These are phyloP conservation scores for Sporothrix curviconia DNA, from an alignment of 2,329 filamentous ascomycete genomes.

Conservation along the genomic window DNA sequence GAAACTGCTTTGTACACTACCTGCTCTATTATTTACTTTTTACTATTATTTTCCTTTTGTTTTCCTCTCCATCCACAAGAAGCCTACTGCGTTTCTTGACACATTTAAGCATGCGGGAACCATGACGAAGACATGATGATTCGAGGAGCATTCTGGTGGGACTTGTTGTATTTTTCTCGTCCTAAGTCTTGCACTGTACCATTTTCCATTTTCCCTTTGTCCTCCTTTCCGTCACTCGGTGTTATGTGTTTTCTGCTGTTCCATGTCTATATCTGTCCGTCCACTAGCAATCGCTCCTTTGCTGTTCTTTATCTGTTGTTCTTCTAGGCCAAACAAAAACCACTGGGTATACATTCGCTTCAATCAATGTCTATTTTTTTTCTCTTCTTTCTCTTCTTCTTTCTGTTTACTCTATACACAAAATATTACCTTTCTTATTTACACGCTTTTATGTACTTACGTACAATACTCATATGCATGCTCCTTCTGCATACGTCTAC, in stretches of 20 bases:
- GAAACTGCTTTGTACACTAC: neutral
- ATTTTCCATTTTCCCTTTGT: neutral
- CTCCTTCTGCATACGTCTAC: too few species aligned
- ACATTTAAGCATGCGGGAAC: constrained; percentile 11
- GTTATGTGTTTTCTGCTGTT: neutral
- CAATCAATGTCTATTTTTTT: too few species aligned
- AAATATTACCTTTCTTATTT: too few species aligned
- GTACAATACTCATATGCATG: too few species aligned
- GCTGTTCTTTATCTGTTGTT: neutral
- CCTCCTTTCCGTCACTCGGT: neutral
- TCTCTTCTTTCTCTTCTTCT: neutral
- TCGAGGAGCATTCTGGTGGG: constrained; percentile 12
- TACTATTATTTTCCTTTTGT: neutral
- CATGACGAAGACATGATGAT: constrained; percentile 19
- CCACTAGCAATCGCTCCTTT: neutral
- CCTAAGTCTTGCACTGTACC: too few species aligned
- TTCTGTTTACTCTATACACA: too few species aligned
- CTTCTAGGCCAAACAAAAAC: too few species aligned
- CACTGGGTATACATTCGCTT: too few species aligned
- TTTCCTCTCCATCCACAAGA: neutral
- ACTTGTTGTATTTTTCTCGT: constrained; percentile 2
- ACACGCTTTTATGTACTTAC: too few species aligned
- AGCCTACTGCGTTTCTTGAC: neutral
- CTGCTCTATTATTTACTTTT: neutral
- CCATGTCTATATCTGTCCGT: neutral